Evolutionary conservation across 2,329 filamentous ascomycete species (phyloP), one percentile per base, ranked within the genome.

Genomic region (Macroventuria anomochaeta): DNA sequence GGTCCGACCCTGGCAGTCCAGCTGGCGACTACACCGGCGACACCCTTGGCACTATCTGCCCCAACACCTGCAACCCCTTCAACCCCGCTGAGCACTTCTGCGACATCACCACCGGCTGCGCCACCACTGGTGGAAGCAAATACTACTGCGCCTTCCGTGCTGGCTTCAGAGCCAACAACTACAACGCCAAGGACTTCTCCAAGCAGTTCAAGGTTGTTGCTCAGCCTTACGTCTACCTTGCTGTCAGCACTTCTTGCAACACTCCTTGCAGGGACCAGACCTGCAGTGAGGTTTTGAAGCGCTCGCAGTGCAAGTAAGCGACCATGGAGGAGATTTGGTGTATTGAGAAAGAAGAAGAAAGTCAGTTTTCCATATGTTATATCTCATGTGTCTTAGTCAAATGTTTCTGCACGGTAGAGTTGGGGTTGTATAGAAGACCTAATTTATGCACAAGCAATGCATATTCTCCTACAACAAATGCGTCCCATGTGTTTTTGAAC

Each of bases 71-170:
- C 61, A 56, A 68, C 38, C 62, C 66, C 0, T 64, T 63, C 54
- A 54, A 67, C 43, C 63, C 66, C 7, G 40, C 52, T 0, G 37
- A 54, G 32, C 70, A 69, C 55, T 62, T 61, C 51, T 71, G 67
- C 57, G 66, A 68, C 44, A 53, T 54, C 34, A 61, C 63, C 2
- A 64, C 65, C 0, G 55, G 61, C 26, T 70, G 68, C 48, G 46
- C 57, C 0, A 67, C 64, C 0, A 62, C 62, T 10, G 63, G 64
- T 4, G 65, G 61, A 5, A 59, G 51, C 46, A 63, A 63, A 26
- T 63, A 67, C 57, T 67, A 68, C 54, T 70, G 69, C 36, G 64
- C 64, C 3, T 72, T 68, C 59, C 46, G 65, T 17, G 67, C 67
- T 18, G 69, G 68, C 1, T 70, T 49, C 51, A 57, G 61, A 33